Base-by-base conservation (phyloP, 257 asterid species). In the Nicotiana otophora region DNA sequence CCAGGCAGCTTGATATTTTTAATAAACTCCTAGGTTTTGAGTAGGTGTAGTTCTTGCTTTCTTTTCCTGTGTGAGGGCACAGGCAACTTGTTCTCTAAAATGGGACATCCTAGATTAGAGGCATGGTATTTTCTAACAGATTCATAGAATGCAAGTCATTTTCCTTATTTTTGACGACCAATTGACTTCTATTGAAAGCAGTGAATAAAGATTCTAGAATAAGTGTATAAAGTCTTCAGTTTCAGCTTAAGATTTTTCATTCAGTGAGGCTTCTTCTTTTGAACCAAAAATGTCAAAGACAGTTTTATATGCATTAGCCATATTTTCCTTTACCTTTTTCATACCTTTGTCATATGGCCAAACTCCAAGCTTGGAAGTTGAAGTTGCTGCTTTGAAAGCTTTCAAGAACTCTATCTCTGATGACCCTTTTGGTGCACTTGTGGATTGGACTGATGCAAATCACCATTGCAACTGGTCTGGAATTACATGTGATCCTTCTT, bases 401-500 rank as follows among this genome's bases (percentile, higher is more conserved):
- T 91, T 95, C 95, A 93, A 86, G 82, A 77, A 31, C 75, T 87
- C 90, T 7, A 78, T 93, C 80, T 64, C 82, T 30, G 23, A 19
- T 7, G 98, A 95, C 84, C 94, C 98, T 4, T 34, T 76, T 0
- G 83, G 88, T n/a, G 89, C 84, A 54, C 89, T 95, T 15, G 83
- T 77, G 36, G 91, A 86, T 80, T 95, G 98, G 98, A 90, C 57
- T 33, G 83, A 76, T 60, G 70, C 90, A 81, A 76, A 34, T 58
- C 92, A 85, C 42, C 91, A 92, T 78, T 93, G 98, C 88, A 95
- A 89, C 87, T 93, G 98, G 97, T 75, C 95, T 8, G 97, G 98
- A 36, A 87, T 95, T 16, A 66, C 83, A 0, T 93, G 99, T 34
- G 88, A 91, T 78, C 82, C 90, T 5, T 78, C 81, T 7, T 82